A percentile compares a stretch with the other conserved stretches of the same genome.
phyloP scores from a whole-genome alignment of 768 basidiomycete genomes.

The Hericium erinaceus region DNA sequence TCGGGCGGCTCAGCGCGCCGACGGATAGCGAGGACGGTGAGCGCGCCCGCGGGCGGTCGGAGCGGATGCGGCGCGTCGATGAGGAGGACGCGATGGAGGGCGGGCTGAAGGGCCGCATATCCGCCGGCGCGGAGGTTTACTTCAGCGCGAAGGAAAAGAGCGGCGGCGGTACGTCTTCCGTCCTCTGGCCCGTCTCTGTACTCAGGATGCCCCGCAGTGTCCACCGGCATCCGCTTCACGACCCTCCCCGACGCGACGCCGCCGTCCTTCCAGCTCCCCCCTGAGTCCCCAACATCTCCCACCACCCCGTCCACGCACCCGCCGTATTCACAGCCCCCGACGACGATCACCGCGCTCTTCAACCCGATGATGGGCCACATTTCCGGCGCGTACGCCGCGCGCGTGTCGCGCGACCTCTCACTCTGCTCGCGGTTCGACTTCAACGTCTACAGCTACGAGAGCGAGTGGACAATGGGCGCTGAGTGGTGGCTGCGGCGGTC shows the following conservation, averaged over 20 bases:
- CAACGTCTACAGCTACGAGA: constrained; percentile 94
- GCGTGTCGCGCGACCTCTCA: constrained; percentile 75
- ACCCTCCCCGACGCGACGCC: constrained; percentile 78
- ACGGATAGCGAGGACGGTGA: constrained; percentile 25
- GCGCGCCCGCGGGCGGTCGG: constrained; percentile 14
- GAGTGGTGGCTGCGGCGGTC: constrained; percentile 89
- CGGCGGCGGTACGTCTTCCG: constrained; percentile 65
- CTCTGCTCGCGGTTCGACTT: constrained; percentile 90
- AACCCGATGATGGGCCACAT: constrained; percentile 96
- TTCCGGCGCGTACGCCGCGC: constrained; percentile 84
- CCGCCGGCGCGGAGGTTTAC: constrained; percentile 89
- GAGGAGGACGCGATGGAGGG: constrained; percentile 92
- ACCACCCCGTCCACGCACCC: constrained; percentile 18
- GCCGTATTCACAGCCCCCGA: constrained; percentile 66
- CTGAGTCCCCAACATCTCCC: constrained; percentile 29
- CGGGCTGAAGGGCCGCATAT: constrained; percentile 83
- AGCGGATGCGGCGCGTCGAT: constrained; percentile 68
- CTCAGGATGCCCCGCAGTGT: constrained; percentile 41
- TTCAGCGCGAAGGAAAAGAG: constrained; percentile 89
- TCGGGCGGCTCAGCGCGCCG: constrained; percentile 54
- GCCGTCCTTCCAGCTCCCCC: constrained; percentile 48
- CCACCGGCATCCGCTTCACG: constrained; percentile 89
- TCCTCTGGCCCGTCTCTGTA: background rate
- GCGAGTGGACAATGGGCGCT: constrained; percentile 90
- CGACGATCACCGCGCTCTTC: constrained; percentile 88